Evolutionary conservation across 495 filamentous ascomycete species (phyloP).

Genomic region (Xanthoparmelia taractica): DNA sequence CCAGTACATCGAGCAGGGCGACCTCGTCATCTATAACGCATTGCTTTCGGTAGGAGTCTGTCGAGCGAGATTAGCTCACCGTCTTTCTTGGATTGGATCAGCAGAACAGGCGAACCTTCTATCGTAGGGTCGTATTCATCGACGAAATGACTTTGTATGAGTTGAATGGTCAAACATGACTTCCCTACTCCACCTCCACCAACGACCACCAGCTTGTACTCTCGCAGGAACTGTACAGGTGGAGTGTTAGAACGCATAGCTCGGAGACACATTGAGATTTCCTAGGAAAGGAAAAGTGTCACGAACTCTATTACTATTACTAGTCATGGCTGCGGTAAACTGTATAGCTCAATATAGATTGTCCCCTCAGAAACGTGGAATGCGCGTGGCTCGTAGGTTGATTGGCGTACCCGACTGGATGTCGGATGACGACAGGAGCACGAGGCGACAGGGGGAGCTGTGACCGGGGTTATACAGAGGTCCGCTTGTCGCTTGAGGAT

Average conservation of each 20-base stretch:
- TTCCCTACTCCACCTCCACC: slow-evolving; percentile 98
- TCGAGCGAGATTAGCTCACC: not conserved
- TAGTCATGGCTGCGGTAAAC: slow-evolving; percentile 24
- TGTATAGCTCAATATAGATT: slow-evolving; percentile 17
- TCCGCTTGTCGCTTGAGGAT: slow-evolving; percentile 19
- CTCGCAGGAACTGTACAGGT: slow-evolving; percentile 72
- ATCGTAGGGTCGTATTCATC: slow-evolving; percentile 99
- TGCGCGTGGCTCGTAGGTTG: slow-evolving; percentile 12
- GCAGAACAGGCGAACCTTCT: slow-evolving; percentile 60
- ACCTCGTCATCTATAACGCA: slow-evolving; percentile 98
- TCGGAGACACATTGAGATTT: not conserved
- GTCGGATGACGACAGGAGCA: slow-evolving; percentile 16
- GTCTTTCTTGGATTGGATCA: not conserved
- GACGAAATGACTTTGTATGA: slow-evolving; percentile 98
- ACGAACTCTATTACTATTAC: slow-evolving; percentile 26
- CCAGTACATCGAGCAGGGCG: slow-evolving; percentile 91
- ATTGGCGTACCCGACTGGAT: slow-evolving; percentile 14
- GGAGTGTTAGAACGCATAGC: slow-evolving; percentile 23
- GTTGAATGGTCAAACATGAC: slow-evolving; percentile 97
- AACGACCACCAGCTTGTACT: slow-evolving; percentile 98
- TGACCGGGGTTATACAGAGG: slow-evolving; percentile 4
- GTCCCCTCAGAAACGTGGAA: slow-evolving; percentile 15
- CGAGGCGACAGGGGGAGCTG: slow-evolving; percentile 3
- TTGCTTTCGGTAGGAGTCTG: slow-evolving; percentile 99
- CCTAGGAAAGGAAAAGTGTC: slow-evolving; percentile 5